Percentiles rank a stretch among this genome's conserved stretches.
Evolutionary conservation across 2,329 filamentous ascomycete genomes (phyloP).

Genomic region (Eurotiales sp.): DNA sequence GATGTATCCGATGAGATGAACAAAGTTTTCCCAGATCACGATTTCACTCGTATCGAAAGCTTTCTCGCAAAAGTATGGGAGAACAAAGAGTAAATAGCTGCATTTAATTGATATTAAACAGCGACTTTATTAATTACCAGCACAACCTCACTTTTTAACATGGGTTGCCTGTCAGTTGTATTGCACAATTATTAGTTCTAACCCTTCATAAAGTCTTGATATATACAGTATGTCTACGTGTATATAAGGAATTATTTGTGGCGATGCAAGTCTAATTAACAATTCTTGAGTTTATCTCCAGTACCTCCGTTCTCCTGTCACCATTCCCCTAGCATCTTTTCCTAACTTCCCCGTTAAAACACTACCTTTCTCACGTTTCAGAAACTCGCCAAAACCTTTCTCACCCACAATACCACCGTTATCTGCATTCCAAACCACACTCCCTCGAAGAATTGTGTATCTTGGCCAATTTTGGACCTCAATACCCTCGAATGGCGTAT

Average conservation of each 20-base stretch:
- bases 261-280: too few species aligned
- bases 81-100: too few species aligned
- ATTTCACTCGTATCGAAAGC: neutral
- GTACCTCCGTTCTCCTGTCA: neutral
- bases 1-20: conserved; percentile 4
- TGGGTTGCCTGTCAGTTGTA: too few species aligned
- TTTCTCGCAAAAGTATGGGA: neutral
- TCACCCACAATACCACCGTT: conserved; percentile 47
- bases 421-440: conserved; percentile 53
- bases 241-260: too few species aligned
- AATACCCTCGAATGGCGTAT: conserved; percentile 59
- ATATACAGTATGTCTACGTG: too few species aligned
- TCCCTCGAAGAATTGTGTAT: conserved; percentile 57
- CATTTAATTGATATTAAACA: too few species aligned
- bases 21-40: neutral
- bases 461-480: conserved; percentile 57
- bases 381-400: conserved; percentile 49
- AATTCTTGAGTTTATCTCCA: too few species aligned
- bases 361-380: conserved; percentile 1
- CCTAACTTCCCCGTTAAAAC: conserved; percentile 1
- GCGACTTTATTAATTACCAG: too few species aligned
- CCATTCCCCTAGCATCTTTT: neutral
- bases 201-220: too few species aligned
- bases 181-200: too few species aligned
- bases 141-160: too few species aligned